These are phyloP conservation scores for Sporothrix dimorphospora DNA, from an alignment of 2,329 filamentous ascomycete species.

Conservation along the genomic window DNA sequence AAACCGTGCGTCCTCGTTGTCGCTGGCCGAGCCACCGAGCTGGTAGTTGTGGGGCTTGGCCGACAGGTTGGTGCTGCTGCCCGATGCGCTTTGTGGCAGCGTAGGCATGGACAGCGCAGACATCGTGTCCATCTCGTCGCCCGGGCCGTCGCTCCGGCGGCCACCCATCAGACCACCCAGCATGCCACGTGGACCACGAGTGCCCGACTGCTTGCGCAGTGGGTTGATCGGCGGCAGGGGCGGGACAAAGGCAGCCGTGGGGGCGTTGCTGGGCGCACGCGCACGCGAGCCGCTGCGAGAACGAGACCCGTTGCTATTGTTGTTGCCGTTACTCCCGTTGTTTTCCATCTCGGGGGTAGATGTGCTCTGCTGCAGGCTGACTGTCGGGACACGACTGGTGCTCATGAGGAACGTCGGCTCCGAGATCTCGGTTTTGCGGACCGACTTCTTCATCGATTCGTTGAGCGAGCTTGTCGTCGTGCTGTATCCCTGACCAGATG, in stretches of 20 bases:
- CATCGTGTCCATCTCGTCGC: constrained; percentile 40
- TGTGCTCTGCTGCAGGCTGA: constrained; percentile 43
- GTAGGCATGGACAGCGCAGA: constrained; percentile 39
- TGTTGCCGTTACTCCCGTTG: constrained; percentile 35
- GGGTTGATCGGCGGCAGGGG: constrained; percentile 62
- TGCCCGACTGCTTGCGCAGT: constrained; percentile 49
- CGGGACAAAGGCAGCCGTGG: constrained; percentile 43
- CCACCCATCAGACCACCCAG: constrained; percentile 44
- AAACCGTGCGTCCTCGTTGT: constrained; percentile 47
- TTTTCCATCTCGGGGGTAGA: constrained; percentile 35
- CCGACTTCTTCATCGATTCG: constrained; percentile 47
- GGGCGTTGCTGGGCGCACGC: constrained; percentile 45
- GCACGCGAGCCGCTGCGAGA: constrained; percentile 46
- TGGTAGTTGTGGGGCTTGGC: constrained; percentile 33
- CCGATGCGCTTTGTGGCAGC: constrained; percentile 36
- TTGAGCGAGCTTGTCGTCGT: constrained; percentile 41
- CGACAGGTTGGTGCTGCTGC: constrained; percentile 24
- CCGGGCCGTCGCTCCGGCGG: constrained; percentile 29
- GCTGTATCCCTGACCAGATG: constrained; percentile 28
- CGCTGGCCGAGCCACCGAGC: constrained; percentile 38
- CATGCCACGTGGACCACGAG: constrained; percentile 45
- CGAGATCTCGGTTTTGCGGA: constrained; percentile 54
- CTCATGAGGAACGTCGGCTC: constrained; percentile 54
- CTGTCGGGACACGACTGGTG: constrained; percentile 50
- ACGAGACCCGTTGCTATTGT: constrained; percentile 36